phyloP scores from a whole-genome alignment of 116 monocot species.

The Zostera marina region DNA sequence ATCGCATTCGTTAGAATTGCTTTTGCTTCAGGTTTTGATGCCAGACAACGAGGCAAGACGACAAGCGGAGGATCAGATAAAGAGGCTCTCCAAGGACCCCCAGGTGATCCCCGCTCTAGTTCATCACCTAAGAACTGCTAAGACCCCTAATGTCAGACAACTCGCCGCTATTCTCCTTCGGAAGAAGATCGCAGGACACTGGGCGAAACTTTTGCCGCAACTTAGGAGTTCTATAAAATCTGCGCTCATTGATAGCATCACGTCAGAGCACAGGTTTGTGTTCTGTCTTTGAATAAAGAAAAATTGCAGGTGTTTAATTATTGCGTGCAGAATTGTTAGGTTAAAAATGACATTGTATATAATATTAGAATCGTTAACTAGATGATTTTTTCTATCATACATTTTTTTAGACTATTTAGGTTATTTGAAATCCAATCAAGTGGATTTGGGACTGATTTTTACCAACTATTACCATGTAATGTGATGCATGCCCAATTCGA shows the following conservation, averaged over 20 bases:
- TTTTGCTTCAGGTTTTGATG: conserved; percentile 88
- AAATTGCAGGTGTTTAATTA: too few relatives aligned
- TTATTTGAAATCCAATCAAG: too few relatives aligned
- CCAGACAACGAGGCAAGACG: conserved; percentile 94
- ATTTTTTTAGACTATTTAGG: too few relatives aligned
- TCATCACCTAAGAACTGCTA: conserved; percentile 90
- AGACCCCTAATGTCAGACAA: conserved; percentile 87
- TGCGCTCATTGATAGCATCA: conserved; percentile 84
- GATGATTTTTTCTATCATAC: neutral
- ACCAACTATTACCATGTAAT: too few relatives aligned
- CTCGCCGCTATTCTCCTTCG: conserved; percentile 91
- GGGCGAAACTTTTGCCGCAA: conserved; percentile 67
- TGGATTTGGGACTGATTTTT: too few relatives aligned
- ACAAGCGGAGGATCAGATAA: conserved; percentile 96
- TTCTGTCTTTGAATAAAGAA: neutral
- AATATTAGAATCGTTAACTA: neutral
- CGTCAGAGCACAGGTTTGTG: conserved; percentile 67
- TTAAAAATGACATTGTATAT: neutral
- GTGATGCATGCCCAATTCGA: too few relatives aligned
- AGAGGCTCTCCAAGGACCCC: conserved; percentile 79
- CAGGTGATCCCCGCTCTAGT: conserved; percentile 81
- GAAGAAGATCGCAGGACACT: conserved; percentile 95
- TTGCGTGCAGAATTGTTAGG: neutral
- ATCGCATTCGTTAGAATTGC: conserved; percentile 80
- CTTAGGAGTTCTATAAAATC: conserved; percentile 54